Base-by-base conservation (phyloP, 305 asterid species). In the Fraxinus xanthoxyloides region DNA sequence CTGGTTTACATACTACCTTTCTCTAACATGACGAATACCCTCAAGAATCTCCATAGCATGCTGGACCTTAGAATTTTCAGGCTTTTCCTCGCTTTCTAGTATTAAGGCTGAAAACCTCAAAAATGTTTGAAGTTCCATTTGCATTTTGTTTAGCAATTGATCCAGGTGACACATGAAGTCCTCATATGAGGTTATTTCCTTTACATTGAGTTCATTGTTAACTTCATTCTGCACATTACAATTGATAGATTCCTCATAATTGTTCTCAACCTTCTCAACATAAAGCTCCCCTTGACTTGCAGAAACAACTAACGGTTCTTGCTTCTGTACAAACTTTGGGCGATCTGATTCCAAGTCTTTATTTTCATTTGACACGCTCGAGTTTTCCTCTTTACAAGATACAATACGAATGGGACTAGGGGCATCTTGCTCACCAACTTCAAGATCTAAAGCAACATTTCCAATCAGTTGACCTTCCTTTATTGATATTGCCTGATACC, bases 401-500 rank as follows among this genome's bases (percentile, higher is more conserved):
- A 94, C 90, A 67, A 95, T 89, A 81, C 93, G 90, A 85, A 94
- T 70, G 0, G 91, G 90, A 76, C 79, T 77, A 34, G 92, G 79
- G 59, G 83, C 56, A 59, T 89, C 87, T 21, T 86, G 82, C 70
- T 79, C 85, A 26, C 72, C 83, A 83, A 72, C 81, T 72, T 93
- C 94, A 82, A 89, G 81, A 87, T 94, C 98, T 84, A 82, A 67
- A 80, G 90, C 87, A 89, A 91, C 93, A 87, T 91, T 93, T 81
- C 91, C 94, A 70, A 94, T 87, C 72, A 94, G 91, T 80, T 92
- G 90, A 84, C 85, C 83, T 89, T 95, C 98, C 88, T 91, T 89
- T 81, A 84, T 86, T 59, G 97, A 89, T 86, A 94, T 92, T 85
- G 91, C 98, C 99, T 95, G 89, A 82, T 82, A 87, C 8, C 61